Percentiles rank a stretch among this genome's conserved stretches.
phyloP scores from a whole-genome alignment of 352 stramenopile species.

The Globisporangium nodosum region DNA sequence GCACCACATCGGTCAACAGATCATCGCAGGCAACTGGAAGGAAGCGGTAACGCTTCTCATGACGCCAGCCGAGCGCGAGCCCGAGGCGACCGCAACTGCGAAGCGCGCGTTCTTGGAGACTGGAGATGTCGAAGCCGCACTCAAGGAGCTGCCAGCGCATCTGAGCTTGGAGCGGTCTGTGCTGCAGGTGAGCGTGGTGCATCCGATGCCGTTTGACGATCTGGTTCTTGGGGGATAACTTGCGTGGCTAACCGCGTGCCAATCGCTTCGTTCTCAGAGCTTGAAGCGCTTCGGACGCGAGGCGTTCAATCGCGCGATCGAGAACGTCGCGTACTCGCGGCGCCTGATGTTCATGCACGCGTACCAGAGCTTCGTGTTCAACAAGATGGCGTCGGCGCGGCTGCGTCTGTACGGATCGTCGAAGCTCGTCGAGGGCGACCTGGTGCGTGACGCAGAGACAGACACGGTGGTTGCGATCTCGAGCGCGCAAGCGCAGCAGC shows the following conservation, averaged over 20 bases:
- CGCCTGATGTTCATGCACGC: slow-evolving; percentile 72
- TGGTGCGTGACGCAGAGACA: slow-evolving; percentile 26
- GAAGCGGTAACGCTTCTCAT: slow-evolving; percentile 44
- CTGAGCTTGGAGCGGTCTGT: slow-evolving; percentile 49
- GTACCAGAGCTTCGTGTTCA: slow-evolving; percentile 79
- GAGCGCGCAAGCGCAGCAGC: slow-evolving; percentile 23
- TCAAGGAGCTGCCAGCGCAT: slow-evolving; percentile 46
- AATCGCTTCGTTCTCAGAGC: slow-evolving; percentile 12
- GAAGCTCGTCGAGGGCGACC: slow-evolving; percentile 47
- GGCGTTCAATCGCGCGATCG: slow-evolving; percentile 50
- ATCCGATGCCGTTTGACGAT: background rate
- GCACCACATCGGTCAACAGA: slow-evolving; percentile 68
- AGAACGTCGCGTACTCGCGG: slow-evolving; percentile 44
- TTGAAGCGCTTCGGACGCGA: slow-evolving; percentile 52
- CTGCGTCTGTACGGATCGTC: slow-evolving; percentile 28
- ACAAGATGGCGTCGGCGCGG: slow-evolving; percentile 47
- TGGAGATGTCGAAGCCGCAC: slow-evolving; percentile 37
- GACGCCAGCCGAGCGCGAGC: slow-evolving; percentile 27
- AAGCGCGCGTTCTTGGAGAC: slow-evolving; percentile 48
- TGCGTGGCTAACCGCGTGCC: background rate
- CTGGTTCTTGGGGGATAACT: background rate
- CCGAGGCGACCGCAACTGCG: slow-evolving; percentile 20
- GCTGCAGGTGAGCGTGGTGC: slow-evolving; percentile 25
- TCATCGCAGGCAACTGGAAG: slow-evolving; percentile 58
- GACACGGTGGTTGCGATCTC: slow-evolving; percentile 27